A percentile compares a stretch with the other conserved stretches of the same genome.
Conservation (phyloP, 768 basidiomycete species). For the Lentinula sp. region DNA sequence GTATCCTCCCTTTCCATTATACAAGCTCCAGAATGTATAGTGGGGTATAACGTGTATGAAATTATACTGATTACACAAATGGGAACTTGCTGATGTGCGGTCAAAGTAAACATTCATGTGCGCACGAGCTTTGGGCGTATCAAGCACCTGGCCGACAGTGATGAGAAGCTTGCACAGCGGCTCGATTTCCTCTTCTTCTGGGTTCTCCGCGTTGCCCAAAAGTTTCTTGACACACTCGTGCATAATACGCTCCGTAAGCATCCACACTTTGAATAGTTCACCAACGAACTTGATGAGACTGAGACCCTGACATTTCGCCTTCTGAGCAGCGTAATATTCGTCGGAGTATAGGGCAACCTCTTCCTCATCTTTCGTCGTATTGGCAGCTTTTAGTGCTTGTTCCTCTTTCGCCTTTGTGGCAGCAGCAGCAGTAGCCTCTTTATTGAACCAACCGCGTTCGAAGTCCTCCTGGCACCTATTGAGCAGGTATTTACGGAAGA, state of each 20-base stretch:
- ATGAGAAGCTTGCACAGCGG: slow-evolving; percentile 88
- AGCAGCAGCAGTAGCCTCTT: slow-evolving; percentile 82
- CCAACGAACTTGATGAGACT: slow-evolving; percentile 98
- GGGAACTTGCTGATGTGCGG: slow-evolving; percentile 84
- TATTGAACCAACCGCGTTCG: slow-evolving; percentile 89
- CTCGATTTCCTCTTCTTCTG: slow-evolving; percentile 98
- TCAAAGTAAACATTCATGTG: slow-evolving; percentile 93
- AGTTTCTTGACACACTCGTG: slow-evolving; percentile 97
- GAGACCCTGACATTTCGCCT: slow-evolving; percentile 95
- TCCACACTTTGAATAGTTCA: slow-evolving; percentile 97
- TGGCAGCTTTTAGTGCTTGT: slow-evolving; percentile 41
- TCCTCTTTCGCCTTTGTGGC: slow-evolving; percentile 83
- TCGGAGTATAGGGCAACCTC: slow-evolving; percentile 85
- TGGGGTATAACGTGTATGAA: too few species aligned
- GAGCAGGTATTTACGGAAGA: slow-evolving; percentile 95
- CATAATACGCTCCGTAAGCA: slow-evolving; percentile 98
- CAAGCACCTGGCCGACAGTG: slow-evolving; percentile 82
- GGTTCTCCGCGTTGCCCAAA: slow-evolving; percentile 87
- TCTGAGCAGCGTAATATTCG: slow-evolving; percentile 93
- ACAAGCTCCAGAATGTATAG: too few species aligned
- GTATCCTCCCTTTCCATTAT: slow-evolving; percentile 17
- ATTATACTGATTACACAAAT: slow-evolving; percentile 53
- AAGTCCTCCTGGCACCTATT: slow-evolving; percentile 98
- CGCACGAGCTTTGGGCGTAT: slow-evolving; percentile 72
- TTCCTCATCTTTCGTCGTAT: slow-evolving; percentile 50